Percentiles rank a stretch among this genome's conserved stretches.
Evolutionary conservation across 495 filamentous ascomycete genomes (phyloP).

Genomic region (Penicillium roqueforti): DNA sequence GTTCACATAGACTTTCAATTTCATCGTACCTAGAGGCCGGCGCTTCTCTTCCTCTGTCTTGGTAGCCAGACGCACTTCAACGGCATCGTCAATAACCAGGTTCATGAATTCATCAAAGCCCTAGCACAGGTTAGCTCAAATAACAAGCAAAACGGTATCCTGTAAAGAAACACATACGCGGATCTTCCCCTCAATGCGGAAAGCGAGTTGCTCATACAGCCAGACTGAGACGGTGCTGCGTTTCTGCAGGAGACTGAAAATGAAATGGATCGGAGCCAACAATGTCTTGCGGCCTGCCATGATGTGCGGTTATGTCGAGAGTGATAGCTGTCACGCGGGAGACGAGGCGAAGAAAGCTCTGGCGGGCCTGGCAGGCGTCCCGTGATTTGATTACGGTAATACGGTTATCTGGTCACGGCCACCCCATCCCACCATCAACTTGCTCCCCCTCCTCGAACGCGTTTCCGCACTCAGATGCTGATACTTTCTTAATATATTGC

Average conservation of each 20-base stretch:
- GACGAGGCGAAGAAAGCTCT: slow-evolving; percentile 16
- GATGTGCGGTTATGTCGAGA: slow-evolving; percentile 24
- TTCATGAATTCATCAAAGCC: slow-evolving; percentile 99
- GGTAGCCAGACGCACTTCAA: slow-evolving; percentile 81
- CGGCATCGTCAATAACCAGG: slow-evolving; percentile 89
- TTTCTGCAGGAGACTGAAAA: slow-evolving; percentile 92
- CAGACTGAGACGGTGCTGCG: slow-evolving; percentile 86
- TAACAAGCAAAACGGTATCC: background rate
- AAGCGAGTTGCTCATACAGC: slow-evolving; percentile 92
- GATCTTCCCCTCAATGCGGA: slow-evolving; percentile 93
- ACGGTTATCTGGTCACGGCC: slow-evolving; percentile 30
- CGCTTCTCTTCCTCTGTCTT: slow-evolving; percentile 78
- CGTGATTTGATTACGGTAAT: slow-evolving; percentile 28
- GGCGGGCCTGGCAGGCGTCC: slow-evolving; percentile 20
- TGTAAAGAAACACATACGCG: slow-evolving; percentile 50
- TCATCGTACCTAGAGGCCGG: slow-evolving; percentile 68
- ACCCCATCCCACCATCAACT: slow-evolving; percentile 37
- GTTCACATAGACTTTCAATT: background rate
- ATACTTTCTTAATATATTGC: slow-evolving; percentile 9
- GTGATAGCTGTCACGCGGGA: background rate
- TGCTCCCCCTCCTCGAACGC: slow-evolving; percentile 7
- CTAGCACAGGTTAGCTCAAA: slow-evolving; percentile 35
- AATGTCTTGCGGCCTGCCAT: slow-evolving; percentile 91
- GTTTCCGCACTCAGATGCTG: slow-evolving; percentile 7
- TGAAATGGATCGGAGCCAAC: slow-evolving; percentile 95